Conservation (phyloP, 2,329 filamentous ascomycete species). For the Venturia effusa region DNA sequence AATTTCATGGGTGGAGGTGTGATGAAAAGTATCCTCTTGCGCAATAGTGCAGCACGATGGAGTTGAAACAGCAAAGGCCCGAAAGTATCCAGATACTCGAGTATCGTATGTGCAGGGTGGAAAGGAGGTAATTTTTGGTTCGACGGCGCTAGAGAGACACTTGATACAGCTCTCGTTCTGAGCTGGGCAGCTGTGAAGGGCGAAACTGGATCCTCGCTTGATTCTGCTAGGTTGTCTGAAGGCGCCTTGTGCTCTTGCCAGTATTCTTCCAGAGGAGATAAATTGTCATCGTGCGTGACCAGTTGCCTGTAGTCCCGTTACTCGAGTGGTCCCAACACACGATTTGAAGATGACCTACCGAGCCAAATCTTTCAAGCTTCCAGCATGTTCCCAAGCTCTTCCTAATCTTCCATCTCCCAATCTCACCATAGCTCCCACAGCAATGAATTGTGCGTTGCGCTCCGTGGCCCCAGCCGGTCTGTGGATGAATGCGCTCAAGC, state of each 20-base stretch:
- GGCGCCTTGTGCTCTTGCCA: conserved; percentile 48
- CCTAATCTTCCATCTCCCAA: conserved; percentile 77
- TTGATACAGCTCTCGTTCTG: conserved; percentile 28
- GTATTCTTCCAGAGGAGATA: conserved; percentile 60
- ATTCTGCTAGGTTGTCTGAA: conserved; percentile 4
- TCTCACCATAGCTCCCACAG: conserved; percentile 80
- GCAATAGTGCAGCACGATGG: conserved; percentile 72
- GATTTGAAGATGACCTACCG: not conserved
- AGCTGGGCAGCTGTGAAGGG: conserved; percentile 15
- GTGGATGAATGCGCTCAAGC: conserved; percentile 86
- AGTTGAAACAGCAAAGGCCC: conserved; percentile 88
- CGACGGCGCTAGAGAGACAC: conserved; percentile 47
- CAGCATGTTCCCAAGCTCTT: conserved; percentile 79
- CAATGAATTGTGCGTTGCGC: conserved; percentile 84
- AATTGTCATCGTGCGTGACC: conserved; percentile 53
- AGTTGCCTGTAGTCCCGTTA: conserved; percentile 33
- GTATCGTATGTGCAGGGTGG: conserved; percentile 79
- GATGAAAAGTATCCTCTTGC: conserved; percentile 81
- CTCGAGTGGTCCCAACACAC: not conserved
- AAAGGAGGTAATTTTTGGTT: conserved; percentile 61
- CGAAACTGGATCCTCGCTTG: conserved; percentile 5
- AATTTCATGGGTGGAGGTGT: conserved; percentile 76
- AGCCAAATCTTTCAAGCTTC: conserved; percentile 56
- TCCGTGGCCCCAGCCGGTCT: conserved; percentile 65
- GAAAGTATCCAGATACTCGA: conserved; percentile 67